Percentiles rank a stretch among this genome's conserved stretches.
phyloP scores from a whole-genome alignment of 1,284 basidiomycete species.

The Rhodotorula sp. region DNA sequence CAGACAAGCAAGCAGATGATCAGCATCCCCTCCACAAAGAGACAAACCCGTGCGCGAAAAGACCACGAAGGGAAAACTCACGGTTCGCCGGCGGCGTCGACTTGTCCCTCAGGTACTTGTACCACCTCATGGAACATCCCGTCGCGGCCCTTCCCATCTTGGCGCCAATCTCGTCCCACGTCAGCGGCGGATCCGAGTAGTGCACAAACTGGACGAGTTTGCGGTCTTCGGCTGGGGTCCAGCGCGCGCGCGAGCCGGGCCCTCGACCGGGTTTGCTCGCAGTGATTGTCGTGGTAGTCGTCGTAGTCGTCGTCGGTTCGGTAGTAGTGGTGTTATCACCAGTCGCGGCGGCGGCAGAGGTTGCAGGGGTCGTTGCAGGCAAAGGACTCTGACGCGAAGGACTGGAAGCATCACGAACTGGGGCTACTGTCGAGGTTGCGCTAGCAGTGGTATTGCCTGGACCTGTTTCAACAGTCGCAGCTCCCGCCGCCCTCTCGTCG shows the following conservation, averaged over 20 bases:
- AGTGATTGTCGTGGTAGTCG: not conserved
- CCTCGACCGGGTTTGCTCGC: not conserved
- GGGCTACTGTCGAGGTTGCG: not conserved
- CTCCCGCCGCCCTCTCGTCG: too few relatives aligned
- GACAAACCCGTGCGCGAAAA: not conserved
- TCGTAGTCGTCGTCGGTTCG: too few relatives aligned
- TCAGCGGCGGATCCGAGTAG: conserved; percentile 20
- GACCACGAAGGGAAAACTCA: not conserved
- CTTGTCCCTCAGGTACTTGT: conserved; percentile 24
- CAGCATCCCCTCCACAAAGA: not conserved
- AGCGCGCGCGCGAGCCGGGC: conserved; percentile 17
- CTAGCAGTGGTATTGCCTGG: not conserved
- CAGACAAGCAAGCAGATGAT: not conserved
- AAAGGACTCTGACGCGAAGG: too few relatives aligned
- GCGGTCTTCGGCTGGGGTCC: conserved; percentile 29
- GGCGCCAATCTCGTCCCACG: conserved; percentile 37
- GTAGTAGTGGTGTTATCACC: not conserved
- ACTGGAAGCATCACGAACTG: too few relatives aligned
- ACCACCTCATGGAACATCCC: conserved; percentile 36
- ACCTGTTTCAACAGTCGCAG: not conserved
- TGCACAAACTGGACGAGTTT: conserved; percentile 24
- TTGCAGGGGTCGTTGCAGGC: not conserved
- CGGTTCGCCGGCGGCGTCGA: not conserved
- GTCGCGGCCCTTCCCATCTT: conserved; percentile 15
- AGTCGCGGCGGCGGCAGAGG: not conserved